Base-by-base conservation (phyloP, 164 flowering plant genomes). In the Cinnamomum micranthum region DNA sequence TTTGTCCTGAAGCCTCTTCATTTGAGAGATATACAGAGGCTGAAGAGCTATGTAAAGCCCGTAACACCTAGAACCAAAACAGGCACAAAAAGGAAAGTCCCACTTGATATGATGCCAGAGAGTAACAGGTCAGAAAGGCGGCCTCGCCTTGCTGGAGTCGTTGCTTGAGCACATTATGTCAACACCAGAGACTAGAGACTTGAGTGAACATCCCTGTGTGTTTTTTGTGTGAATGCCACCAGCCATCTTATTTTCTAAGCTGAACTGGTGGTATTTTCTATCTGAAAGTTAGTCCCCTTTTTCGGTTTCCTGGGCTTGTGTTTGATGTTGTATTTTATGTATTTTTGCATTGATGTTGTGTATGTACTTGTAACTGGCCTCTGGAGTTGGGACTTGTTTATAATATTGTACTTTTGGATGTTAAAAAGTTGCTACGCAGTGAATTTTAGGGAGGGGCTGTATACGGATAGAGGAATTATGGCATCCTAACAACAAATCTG, bases 1-100 rank as follows among this genome's bases (percentile, higher is more conserved):
- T 79, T 79, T 76, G 65, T 79, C 76, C 65, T 50, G 62, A 79
- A 79, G 73, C 81, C 81, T 24, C 78, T 79, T 28, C 65, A 69
- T 31, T n/a, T 35, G 65, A 35, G 66, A 73, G 78, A 79, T 31
- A 31, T 76, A 15, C 15, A 60, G 66, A 76, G 64, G 28, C 65
- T 79, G 59, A 55, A 79, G 76, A 76, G 71, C 73, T 79, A 76
- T 65, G 71, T 76, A 69, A 76, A 35, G 50, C 70, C 79, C 0
- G 22, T 15, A 35, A 65, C 73, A 20, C 74, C 71, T 2, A 28
- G 64, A 64, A 27, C 74, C 67, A 76, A 68, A 70, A 58, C 76
- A 50, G 69, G 71, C 71, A 69, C 65, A 25, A 79, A 79, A 67
- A 73, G 82, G 77, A 76, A 79, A 58, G 60, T 65, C 24, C 76